Conservation (phyloP, 2,329 filamentous ascomycete species). For the Paraphaeosphaeria sporulosa region DNA sequence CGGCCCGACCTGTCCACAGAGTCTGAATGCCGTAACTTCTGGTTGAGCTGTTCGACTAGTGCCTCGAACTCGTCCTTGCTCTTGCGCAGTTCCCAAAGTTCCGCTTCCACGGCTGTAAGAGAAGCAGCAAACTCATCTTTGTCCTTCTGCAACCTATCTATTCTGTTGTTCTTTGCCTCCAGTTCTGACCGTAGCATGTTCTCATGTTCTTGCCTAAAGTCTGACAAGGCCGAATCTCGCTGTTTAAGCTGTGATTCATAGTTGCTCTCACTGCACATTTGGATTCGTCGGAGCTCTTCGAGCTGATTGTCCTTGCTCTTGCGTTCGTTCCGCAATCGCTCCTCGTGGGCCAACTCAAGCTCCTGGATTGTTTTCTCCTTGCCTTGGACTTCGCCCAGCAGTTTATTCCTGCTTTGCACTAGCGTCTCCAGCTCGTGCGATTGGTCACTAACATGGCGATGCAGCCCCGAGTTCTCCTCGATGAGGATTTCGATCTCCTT, state of each 20-base stretch:
- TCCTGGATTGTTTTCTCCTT: slow-evolving; percentile 40
- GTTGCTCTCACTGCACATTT: slow-evolving; percentile 10
- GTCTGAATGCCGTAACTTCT: slow-evolving; percentile 39
- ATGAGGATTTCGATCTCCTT: slow-evolving; percentile 39
- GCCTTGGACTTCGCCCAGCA: slow-evolving; percentile 32
- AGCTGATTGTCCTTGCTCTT: slow-evolving; percentile 26
- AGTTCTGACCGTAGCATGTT: slow-evolving; percentile 28
- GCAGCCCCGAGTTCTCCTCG: slow-evolving; percentile 38
- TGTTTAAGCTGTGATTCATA: slow-evolving; percentile 16
- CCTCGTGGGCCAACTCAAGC: slow-evolving; percentile 30
- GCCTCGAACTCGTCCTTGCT: slow-evolving; percentile 42
- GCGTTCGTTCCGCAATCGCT: slow-evolving; percentile 30
- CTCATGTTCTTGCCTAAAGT: slow-evolving; percentile 18
- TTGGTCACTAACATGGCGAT: slow-evolving; percentile 35
- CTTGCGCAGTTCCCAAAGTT: slow-evolving; percentile 36
- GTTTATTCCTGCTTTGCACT: slow-evolving; percentile 28
- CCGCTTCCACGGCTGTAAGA: slow-evolving; percentile 38
- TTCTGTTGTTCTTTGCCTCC: slow-evolving; percentile 34
- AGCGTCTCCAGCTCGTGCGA: slow-evolving; percentile 34
- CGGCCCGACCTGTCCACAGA: slow-evolving; percentile 20
- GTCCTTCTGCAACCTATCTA: slow-evolving; percentile 34
- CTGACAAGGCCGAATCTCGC: slow-evolving; percentile 24
- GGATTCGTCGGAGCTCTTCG: slow-evolving; percentile 15
- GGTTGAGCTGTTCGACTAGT: slow-evolving; percentile 39
- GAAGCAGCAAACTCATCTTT: slow-evolving; percentile 34